A percentile compares a stretch with the other conserved stretches of the same genome.
phyloP scores from a whole-genome alignment of 495 filamentous ascomycete species.

The Aspergillus cristatus region DNA sequence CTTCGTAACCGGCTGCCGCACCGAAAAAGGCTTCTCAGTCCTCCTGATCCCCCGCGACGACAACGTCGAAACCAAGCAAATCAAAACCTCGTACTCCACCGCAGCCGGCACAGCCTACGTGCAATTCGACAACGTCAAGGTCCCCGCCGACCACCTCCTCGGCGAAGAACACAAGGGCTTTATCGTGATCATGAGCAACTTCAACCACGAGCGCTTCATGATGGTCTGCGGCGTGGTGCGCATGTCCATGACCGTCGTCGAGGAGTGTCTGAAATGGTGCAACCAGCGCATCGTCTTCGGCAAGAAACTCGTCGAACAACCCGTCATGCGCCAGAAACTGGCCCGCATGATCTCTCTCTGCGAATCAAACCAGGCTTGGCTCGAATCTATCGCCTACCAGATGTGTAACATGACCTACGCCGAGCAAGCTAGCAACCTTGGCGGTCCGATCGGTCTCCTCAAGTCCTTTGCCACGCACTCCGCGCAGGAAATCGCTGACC shows the following conservation, averaged over 20 bases:
- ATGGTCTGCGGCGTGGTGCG: constrained; percentile 59
- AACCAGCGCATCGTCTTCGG: constrained; percentile 83
- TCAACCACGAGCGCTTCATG: constrained; percentile 74
- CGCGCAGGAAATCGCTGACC: constrained; percentile 74
- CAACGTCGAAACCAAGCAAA: constrained; percentile 61
- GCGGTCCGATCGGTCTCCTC: constrained; percentile 73
- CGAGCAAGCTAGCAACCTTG: constrained; percentile 65
- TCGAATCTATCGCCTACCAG: constrained; percentile 76
- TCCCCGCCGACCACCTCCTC: constrained; percentile 68
- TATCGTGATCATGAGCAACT: constrained; percentile 79
- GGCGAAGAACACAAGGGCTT: constrained; percentile 84
- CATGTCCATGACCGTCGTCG: constrained; percentile 57
- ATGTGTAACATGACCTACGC: constrained; percentile 81
- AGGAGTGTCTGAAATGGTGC: constrained; percentile 83
- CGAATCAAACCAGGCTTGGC: constrained; percentile 78
- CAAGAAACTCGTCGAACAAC: constrained; percentile 73
- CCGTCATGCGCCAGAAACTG: constrained; percentile 79
- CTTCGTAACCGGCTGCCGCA: constrained; percentile 75
- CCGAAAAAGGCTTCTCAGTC: constrained; percentile 73
- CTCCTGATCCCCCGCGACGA: constrained; percentile 66
- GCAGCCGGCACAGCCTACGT: constrained; percentile 72
- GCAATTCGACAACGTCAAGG: constrained; percentile 80
- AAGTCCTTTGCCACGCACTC: constrained; percentile 70
- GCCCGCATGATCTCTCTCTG: constrained; percentile 80
- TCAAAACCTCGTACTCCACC: constrained; percentile 81